These are phyloP conservation scores for Cytospora piceicola DNA, from an alignment of 2,329 filamentous ascomycete genomes.

Conservation along the genomic window DNA sequence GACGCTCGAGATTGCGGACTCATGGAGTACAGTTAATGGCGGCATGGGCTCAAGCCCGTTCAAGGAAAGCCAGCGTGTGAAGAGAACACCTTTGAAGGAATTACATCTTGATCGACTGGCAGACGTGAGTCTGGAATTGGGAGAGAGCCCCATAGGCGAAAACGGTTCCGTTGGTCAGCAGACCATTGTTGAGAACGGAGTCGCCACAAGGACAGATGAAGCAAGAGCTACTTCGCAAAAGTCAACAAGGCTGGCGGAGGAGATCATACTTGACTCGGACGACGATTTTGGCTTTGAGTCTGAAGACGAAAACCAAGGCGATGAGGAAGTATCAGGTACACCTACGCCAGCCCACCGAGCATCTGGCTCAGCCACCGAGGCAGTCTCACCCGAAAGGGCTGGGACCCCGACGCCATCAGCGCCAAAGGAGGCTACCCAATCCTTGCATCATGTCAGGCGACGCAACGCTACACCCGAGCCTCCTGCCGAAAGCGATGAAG, in stretches of 20 bases:
- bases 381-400: background rate
- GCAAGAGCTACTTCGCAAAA: slow-evolving; percentile 7
- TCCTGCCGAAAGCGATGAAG: slow-evolving; percentile 21
- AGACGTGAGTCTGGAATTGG: slow-evolving; percentile 28
- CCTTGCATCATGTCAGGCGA: background rate
- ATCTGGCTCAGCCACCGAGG: background rate
- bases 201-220: slow-evolving; percentile 2
- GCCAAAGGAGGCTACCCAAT: background rate
- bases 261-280: slow-evolving; percentile 57
- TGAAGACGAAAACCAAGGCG: slow-evolving; percentile 35
- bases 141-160: slow-evolving; percentile 8
- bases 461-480: slow-evolving; percentile 17
- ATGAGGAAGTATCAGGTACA: slow-evolving; percentile 29
- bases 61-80: background rate
- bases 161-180: slow-evolving; percentile 2
- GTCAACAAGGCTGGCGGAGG: slow-evolving; percentile 6
- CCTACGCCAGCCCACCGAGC: slow-evolving; percentile 34
- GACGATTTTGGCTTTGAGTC: slow-evolving; percentile 44
- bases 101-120: slow-evolving; percentile 17
- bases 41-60: slow-evolving; percentile 25
- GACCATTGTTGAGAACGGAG: background rate
- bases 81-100: slow-evolving; percentile 30
- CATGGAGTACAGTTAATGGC: slow-evolving; percentile 45
- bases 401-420: background rate
- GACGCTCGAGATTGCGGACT: slow-evolving; percentile 50